phyloP scores from a whole-genome alignment of 2,329 filamentous ascomycete species.

The Hansfordia pulvinata region DNA sequence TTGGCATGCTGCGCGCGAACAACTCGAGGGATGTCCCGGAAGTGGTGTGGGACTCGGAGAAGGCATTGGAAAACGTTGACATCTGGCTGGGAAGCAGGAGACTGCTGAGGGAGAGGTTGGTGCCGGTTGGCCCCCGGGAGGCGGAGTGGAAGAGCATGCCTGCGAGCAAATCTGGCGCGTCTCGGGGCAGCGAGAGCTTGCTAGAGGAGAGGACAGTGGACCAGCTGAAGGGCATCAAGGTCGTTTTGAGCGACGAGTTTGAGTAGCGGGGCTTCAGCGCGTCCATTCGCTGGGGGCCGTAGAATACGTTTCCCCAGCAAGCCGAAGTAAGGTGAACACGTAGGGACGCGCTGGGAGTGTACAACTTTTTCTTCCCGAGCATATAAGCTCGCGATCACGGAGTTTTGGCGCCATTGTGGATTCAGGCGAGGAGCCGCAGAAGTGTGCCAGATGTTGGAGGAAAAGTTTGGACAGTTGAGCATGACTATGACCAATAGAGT shows the following conservation, averaged over 20 bases:
- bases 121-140: constrained; percentile 62
- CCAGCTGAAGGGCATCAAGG: constrained; percentile 49
- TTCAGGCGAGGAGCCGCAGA: too few species aligned
- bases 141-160: constrained; percentile 39
- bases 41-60: constrained; percentile 60
- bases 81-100: constrained; percentile 61
- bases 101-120: constrained; percentile 56
- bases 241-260: constrained; percentile 38
- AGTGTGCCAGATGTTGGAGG: too few species aligned
- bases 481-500: too few species aligned
- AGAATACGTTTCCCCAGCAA: too few species aligned
- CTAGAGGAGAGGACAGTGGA: constrained; percentile 65
- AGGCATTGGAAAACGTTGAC: constrained; percentile 70
- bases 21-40: constrained; percentile 61
- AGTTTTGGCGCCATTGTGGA: too few species aligned
- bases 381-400: too few species aligned
- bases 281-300: too few species aligned
- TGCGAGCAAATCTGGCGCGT: constrained; percentile 17
- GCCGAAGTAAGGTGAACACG: too few species aligned
- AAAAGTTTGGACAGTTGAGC: too few species aligned
- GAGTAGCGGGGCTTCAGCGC: constrained; percentile 16
- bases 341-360: too few species aligned
- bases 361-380: too few species aligned
- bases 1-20: constrained; percentile 49
- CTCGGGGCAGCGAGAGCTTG: constrained; percentile 40